Conservation (phyloP, 2,329 filamentous ascomycete species). For the Colletotrichum gloeosporioides region DNA sequence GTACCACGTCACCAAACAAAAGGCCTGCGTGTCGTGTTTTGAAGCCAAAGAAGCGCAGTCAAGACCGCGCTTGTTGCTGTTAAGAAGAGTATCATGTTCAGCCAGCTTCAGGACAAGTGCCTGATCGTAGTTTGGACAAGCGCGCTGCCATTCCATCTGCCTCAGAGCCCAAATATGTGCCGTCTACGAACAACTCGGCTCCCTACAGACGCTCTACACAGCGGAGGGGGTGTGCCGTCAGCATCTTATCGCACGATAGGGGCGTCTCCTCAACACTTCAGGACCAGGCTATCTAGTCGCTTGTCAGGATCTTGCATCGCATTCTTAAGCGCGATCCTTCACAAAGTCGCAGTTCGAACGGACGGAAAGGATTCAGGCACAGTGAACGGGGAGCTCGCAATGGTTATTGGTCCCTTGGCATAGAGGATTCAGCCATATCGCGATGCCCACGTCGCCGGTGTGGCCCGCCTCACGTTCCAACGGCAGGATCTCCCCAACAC, state of each 20-base stretch:
- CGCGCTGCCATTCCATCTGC: background rate
- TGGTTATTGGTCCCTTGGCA: background rate
- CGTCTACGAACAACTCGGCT: background rate
- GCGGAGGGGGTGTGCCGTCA: background rate
- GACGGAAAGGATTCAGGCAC: background rate
- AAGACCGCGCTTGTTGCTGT: background rate
- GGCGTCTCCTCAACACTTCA: background rate
- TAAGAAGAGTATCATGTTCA: background rate
- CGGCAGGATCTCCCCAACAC: background rate
- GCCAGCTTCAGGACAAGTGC: background rate
- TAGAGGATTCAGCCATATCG: background rate
- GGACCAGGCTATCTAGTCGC: background rate
- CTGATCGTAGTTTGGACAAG: background rate
- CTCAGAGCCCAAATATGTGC: background rate
- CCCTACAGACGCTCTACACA: rapidly evolving
- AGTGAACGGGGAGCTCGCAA: background rate
- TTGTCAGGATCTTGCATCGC: background rate
- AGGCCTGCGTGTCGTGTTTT: no score
- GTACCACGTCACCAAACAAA: no score
- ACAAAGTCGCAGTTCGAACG: background rate
- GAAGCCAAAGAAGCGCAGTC: no score
- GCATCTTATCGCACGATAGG: background rate
- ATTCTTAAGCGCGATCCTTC: background rate
- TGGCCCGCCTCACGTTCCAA: background rate
- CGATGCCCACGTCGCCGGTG: background rate